These are phyloP conservation scores for Cladosporium colombiae DNA, from an alignment of 2,329 filamentous ascomycete genomes.

Conservation along the genomic window DNA sequence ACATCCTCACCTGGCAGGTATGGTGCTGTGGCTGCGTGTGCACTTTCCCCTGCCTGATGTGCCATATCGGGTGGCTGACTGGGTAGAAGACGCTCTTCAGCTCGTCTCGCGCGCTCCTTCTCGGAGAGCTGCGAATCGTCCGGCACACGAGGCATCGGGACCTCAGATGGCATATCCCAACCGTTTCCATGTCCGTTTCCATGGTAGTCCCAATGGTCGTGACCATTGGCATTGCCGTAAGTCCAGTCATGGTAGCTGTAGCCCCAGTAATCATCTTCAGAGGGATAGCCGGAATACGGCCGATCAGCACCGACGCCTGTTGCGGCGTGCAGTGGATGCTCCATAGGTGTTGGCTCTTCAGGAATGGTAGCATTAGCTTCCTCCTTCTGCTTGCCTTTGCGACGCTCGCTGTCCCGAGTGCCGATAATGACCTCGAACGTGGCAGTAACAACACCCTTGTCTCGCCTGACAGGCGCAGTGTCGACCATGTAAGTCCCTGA, in stretches of 20 bases:
- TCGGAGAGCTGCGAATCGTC: constrained; percentile 69
- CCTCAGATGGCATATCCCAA: constrained; percentile 24
- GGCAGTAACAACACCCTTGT: constrained; percentile 88
- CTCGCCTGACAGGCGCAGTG: constrained; percentile 79
- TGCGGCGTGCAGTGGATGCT: not conserved
- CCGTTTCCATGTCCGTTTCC: constrained; percentile 21
- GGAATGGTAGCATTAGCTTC: constrained; percentile 25
- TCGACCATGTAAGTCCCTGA: constrained; percentile 69
- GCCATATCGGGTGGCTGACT: constrained; percentile 66
- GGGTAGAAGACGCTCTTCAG: constrained; percentile 77
- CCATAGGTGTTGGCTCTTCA: not conserved
- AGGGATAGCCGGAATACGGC: not conserved
- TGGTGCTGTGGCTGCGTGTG: constrained; percentile 39
- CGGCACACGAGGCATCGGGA: constrained; percentile 57
- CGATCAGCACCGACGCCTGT: not conserved
- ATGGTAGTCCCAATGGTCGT: constrained; percentile 23
- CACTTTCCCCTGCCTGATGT: constrained; percentile 29
- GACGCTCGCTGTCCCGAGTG: constrained; percentile 71
- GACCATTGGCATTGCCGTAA: constrained; percentile 21
- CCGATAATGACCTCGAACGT: constrained; percentile 86
- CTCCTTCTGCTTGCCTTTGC: constrained; percentile 50
- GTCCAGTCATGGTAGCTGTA: constrained; percentile 24
- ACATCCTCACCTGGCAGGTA: constrained; percentile 30
- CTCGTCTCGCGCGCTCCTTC: constrained; percentile 75
- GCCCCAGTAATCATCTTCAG: constrained; percentile 29